Evolutionary conservation across 345 rosid species (phyloP).

Genomic region (Euclidium syriacum): DNA sequence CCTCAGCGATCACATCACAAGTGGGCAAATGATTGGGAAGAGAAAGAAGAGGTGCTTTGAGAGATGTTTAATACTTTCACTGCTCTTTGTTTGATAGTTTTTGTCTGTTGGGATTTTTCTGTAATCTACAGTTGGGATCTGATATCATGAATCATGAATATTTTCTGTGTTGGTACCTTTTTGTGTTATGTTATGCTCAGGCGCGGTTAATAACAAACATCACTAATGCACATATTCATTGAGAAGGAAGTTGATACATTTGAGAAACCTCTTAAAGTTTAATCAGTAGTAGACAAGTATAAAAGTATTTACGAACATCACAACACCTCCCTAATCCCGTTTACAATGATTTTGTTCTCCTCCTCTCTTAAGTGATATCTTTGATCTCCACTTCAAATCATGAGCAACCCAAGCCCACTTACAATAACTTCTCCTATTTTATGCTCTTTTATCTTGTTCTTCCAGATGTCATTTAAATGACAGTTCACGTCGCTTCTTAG

Average conservation of each 20-base stretch:
- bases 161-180: background rate
- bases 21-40: conserved; percentile 5
- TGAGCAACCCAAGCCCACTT: conserved; percentile 30
- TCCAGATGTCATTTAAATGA: conserved; percentile 24
- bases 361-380: conserved; percentile 2
- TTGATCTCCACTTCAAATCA: conserved; percentile 6
- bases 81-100: conserved; percentile 7
- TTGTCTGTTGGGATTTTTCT: background rate
- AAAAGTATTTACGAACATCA: conserved; percentile 13
- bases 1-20: conserved; percentile 48
- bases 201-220: background rate
- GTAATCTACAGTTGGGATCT: conserved; percentile 4
- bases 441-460: conserved; percentile 22
- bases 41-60: conserved; percentile 2
- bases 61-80: conserved; percentile 8
- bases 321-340: conserved; percentile 12
- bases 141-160: conserved; percentile 2
- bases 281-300: conserved; percentile 25
- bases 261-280: conserved; percentile 23
- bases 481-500: conserved; percentile 77
- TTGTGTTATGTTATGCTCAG: background rate
- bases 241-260: conserved; percentile 21
- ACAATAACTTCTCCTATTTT: background rate
- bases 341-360: background rate
- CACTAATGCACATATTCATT: conserved; percentile 21